These are phyloP conservation scores for Xerocomellus amylosporus DNA, from an alignment of 768 basidiomycete species.

Conservation along the genomic window DNA sequence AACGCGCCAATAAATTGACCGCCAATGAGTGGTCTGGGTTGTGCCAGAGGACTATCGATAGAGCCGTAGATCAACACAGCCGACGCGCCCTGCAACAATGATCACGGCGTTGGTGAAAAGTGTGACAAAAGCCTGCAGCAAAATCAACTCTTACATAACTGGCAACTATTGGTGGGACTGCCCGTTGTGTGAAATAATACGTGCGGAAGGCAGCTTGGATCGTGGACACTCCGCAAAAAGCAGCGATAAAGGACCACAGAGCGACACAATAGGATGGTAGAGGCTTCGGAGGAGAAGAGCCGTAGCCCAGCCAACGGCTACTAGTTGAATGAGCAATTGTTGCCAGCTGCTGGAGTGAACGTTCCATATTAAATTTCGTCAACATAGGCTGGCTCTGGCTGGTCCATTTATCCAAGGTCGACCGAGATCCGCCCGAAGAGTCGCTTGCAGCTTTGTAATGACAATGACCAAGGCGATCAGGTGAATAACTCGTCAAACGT, in stretches of 20 bases:
- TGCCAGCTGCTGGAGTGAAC: neutral
- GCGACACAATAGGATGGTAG: neutral
- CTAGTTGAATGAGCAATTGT: neutral
- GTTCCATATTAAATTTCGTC: constrained; percentile 1
- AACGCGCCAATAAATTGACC: constrained; percentile 43
- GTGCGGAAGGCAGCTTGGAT: constrained; percentile 52
- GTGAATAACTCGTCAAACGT: neutral
- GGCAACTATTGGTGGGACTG: constrained; percentile 34
- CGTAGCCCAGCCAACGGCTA: constrained; percentile 16
- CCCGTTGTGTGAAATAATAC: constrained; percentile 44
- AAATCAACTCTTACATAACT: constrained; percentile 20
- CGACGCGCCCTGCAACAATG: constrained; percentile 45
- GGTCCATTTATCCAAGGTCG: neutral
- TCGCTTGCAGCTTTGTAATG: neutral
- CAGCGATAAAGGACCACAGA: constrained; percentile 50
- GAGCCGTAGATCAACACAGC: constrained; percentile 55
- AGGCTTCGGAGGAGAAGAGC: constrained; percentile 6
- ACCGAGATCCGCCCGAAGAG: neutral
- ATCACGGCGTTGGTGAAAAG: neutral
- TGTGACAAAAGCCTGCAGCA: neutral
- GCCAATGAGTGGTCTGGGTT: constrained; percentile 49
- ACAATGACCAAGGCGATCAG: neutral
- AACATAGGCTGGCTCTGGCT: neutral
- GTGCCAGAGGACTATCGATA: constrained; percentile 50
- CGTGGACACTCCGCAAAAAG: constrained; percentile 48